Base-by-base conservation (phyloP, 495 filamentous ascomycete species). In the Bathelium albidoporum region DNA sequence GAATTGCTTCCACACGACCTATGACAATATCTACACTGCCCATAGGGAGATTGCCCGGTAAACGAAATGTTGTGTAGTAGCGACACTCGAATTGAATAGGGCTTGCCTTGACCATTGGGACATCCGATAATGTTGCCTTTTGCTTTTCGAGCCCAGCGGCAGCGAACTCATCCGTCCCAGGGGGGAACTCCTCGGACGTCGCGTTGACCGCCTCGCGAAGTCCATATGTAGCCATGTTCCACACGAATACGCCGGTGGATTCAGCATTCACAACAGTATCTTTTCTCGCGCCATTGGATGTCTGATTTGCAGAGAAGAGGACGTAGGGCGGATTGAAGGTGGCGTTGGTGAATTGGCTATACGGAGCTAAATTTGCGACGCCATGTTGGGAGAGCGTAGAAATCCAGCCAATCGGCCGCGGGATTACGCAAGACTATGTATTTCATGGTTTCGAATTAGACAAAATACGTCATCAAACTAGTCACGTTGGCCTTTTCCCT, bases 281-380 rank as follows among this genome's bases (percentile, higher is more conserved):
- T 66, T 84, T 84, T 63, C 80, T 77, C 1, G 34, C 44, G 4
- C 71, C 70, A 2, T 68, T 71, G 26, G 62, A 39, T 3, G 77
- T 80, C 58, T 82, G 78, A 73, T 84, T 84, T 1, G 79, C 74
- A 34, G 71, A 70, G 71, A 84, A 83, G 77, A 84, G 80, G 49
- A 85, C 76, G 65, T 80, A 81, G 0, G 82, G 81, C 12, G 82
- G 83, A 71, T 83, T 80, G 71, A 82, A 86, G 49, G 80, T 82
- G 0, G 85, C 75, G 67, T 85, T 86, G 67, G 78, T 83, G 74
- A 85, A 84, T 70, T 84, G 82, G 1, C 70, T 76, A 70, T 79
- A 86, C 0, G 83, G 83, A 0, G 81, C 82, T 4, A 85, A 75
- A 65, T 85, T 84, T 64, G 72, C 63, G 12, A 60, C 60, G 59